These are phyloP conservation scores for Eruca vesicaria DNA, from an alignment of 441 rosid genomes.

Conservation along the genomic window DNA sequence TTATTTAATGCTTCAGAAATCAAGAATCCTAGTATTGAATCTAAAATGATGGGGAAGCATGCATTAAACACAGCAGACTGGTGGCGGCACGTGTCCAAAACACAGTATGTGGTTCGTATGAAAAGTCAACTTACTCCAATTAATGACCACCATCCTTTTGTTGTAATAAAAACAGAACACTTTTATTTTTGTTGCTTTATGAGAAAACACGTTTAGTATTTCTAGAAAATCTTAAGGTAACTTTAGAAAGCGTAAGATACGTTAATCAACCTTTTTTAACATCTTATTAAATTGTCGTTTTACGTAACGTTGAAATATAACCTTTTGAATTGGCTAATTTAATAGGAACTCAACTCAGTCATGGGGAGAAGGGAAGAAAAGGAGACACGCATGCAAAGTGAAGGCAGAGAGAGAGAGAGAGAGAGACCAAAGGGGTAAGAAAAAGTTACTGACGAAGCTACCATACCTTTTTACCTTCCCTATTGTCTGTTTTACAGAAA, in stretches of 20 bases:
- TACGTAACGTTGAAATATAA: background rate
- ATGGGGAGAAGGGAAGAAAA: constrained; percentile 14
- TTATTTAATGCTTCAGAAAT: constrained; percentile 20
- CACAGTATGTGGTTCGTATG: constrained; percentile 1
- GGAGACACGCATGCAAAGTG: constrained; percentile 26
- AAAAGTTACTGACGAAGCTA: too few species aligned
- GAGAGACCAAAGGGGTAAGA: too few species aligned
- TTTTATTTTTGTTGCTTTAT: background rate
- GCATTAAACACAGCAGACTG: constrained; percentile 14
- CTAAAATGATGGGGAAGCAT: constrained; percentile 28
- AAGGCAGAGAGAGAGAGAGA: background rate
- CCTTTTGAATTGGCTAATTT: background rate
- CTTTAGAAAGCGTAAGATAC: background rate
- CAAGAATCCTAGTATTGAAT: constrained; percentile 26
- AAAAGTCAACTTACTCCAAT: constrained; percentile 29
- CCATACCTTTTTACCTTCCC: too few species aligned
- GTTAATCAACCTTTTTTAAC: background rate
- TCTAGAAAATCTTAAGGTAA: background rate
- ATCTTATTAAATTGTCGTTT: background rate
- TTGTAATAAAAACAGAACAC: background rate
- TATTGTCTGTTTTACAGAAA: too few species aligned
- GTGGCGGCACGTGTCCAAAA: constrained; percentile 18
- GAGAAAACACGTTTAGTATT: background rate
- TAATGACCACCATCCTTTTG: constrained; percentile 21
- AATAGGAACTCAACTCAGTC: background rate